A percentile compares a stretch with the other conserved stretches of the same genome.
Conservation (phyloP, 116 monocot genomes). For the Iris pallida region DNA sequence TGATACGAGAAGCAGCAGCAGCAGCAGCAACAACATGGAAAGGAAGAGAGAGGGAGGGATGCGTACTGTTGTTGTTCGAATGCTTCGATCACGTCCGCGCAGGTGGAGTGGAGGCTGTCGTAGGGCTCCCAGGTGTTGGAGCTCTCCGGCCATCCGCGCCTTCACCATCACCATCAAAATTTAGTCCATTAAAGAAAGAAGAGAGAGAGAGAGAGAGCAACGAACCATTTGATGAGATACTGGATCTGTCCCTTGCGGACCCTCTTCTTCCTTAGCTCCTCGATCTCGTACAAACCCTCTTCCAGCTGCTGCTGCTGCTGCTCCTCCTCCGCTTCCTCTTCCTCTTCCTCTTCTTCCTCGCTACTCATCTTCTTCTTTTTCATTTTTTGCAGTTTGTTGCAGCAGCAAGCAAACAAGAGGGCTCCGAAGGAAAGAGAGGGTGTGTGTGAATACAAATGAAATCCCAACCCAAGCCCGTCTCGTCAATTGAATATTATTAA, state of each 20-base stretch:
- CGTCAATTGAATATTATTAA: too few species aligned
- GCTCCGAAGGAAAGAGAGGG: too few species aligned
- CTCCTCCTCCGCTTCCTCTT: conserved; percentile 3
- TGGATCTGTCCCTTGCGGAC: conserved; percentile 78
- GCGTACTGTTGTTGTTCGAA: conserved; percentile 36
- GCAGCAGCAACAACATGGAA: neutral
- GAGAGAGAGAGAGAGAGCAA: neutral
- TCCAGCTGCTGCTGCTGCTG: conserved; percentile 49
- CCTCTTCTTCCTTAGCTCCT: conserved; percentile 73
- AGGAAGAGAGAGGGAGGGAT: neutral
- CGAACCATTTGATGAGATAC: conserved; percentile 87
- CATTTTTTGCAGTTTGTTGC: neutral
- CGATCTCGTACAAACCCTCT: conserved; percentile 90
- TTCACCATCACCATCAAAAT: conserved; percentile 6
- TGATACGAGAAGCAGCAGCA: neutral
- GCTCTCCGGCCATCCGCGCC: conserved; percentile 91
- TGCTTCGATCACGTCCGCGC: conserved; percentile 62
- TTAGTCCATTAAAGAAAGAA: neutral
- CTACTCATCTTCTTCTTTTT: conserved; percentile 13
- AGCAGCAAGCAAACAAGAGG: too few species aligned
- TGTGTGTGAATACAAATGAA: too few species aligned
- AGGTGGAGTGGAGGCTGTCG: conserved; percentile 51
- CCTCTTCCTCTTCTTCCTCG: conserved; percentile 12
- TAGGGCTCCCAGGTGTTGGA: conserved; percentile 93
- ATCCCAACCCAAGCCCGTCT: too few species aligned